phyloP scores from a whole-genome alignment of 1,284 basidiomycete genomes.

The Ganoderma multipileum region DNA sequence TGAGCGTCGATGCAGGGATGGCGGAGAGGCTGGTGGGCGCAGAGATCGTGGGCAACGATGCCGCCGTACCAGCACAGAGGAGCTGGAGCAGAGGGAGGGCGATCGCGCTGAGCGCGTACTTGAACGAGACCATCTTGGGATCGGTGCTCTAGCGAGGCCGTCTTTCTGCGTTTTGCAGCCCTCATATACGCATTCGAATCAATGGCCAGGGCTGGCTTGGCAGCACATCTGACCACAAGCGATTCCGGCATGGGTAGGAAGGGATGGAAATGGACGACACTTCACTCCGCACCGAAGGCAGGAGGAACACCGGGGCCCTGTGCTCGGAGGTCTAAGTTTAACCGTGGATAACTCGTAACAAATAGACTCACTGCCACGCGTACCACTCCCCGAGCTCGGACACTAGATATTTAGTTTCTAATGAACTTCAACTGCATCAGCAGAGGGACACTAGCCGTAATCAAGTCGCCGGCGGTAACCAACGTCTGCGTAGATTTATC shows the following conservation, averaged over 20 bases:
- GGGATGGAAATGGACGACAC: neutral
- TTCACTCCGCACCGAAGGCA: neutral
- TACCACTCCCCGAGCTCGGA: neutral
- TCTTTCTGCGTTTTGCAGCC: neutral
- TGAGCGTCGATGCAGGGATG: constrained; percentile 30
- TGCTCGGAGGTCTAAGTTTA: neutral
- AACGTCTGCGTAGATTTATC: neutral
- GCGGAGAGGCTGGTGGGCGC: constrained; percentile 14
- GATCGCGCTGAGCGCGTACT: constrained; percentile 33
- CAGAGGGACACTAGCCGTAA: no score
- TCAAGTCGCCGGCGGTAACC: neutral
- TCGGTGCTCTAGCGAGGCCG: neutral
- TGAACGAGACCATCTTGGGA: constrained; percentile 22
- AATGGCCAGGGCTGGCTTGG: neutral
- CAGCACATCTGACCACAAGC: neutral
- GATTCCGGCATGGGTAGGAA: neutral
- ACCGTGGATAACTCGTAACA: neutral
- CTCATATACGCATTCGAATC: neutral
- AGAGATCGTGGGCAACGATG: neutral
- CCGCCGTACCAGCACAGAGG: constrained; percentile 9
- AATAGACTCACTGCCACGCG: neutral
- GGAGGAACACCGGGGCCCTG: neutral
- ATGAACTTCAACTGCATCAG: neutral
- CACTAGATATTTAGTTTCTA: neutral
- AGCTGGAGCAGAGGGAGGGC: constrained; percentile 37